Base-by-base conservation (phyloP, 768 basidiomycete genomes). In the Tylopilus rubrobrunneus region DNA sequence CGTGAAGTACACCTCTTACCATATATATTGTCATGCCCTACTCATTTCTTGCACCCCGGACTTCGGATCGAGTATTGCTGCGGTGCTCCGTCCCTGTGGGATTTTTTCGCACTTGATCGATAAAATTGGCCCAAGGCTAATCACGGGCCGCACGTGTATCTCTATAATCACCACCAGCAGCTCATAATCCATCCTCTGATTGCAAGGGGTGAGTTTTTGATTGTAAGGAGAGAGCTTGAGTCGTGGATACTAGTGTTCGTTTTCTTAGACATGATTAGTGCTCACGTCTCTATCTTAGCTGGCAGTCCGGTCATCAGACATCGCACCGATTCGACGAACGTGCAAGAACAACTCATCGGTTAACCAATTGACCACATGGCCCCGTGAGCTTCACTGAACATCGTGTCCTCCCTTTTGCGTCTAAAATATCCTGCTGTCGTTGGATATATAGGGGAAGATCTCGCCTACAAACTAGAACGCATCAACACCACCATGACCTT, bases 401-500 rank as follows among this genome's bases (percentile, higher is more conserved):
- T 43, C 19, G 15, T 45, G 37, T 25, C 34, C 29, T 41, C 48
- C 15, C 21, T 21, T 49, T 33, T 12, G 33, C 12, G 45, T 34
- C 34, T 12, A 34, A 34, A 45, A 39, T 34, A 51, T 46, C 34
- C 21, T 12, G 27, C n/a, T 34, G 8, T 31, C 41, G 31, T 21
- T 39, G 15, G 36, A 46, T 52, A 57, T 52, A 60, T 12, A 34
- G 53, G 51, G 42, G 45, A 48, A 23, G 14, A 37, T 33, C 21
- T 34, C 27, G 4, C 8, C 31, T 23, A 23, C 29, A 28, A 23
- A 14, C 37, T 47, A 48, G 45, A 21, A n/a, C 34, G n/a, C 34
- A 45, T 45, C 43, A 49, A 15, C 36, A 12, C 25, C 48, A 55
- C n/a, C 39, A 68, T 65, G 59, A 27, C 45, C 45, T 36, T 59